Base-by-base conservation (phyloP, 2,329 filamentous ascomycete species). In the Huntiella moniliformis region DNA sequence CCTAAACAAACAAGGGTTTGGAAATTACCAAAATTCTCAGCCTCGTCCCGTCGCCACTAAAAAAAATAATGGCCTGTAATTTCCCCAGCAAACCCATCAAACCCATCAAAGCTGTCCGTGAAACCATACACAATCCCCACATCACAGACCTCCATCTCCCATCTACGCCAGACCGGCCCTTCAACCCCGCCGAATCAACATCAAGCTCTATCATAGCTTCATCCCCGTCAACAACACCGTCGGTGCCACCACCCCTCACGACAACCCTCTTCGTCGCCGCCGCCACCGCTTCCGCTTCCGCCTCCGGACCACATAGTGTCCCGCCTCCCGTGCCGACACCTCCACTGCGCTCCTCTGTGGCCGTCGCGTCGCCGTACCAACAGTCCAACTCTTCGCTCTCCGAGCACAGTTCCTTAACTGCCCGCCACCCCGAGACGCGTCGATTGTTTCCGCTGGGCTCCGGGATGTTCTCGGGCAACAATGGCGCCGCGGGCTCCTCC, bases 391-490 rank as follows among this genome's bases (percentile, higher is more conserved):
- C 12, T 31, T 41, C 39, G 13, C 17, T 28, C 5, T 41, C 32
- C 10, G 18, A 11, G 12, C 39, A 41, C n/a, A 41, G 39, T 4
- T 41, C 18, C 17, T 17, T 28, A 28, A 17, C 4, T 41, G 1
- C 11, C 15, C 28, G 28, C 39, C 39, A 41, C 39, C 32, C 71
- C 22, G 68, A 5, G 63, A 64, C 6, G 65, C 65, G 4, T 72
- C 69, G 38, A 74, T 73, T 57, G 73, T 71, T 1, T 70, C 71
- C 1, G 63, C 64, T 12, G 73, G 73, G 47, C 70, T 70, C 12
- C 35, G 31, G 31, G 22, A 44, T 47, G 40, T 47, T 44, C 11
- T 44, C 39, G 34, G 40, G 34, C 13, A 38, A 31, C 16, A 43
- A 43, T 28, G 22, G 16, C 33, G 7, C 22, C 22, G 22, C 22